Conservation (phyloP, 345 rosid species). For the Isatis tinctoria region DNA sequence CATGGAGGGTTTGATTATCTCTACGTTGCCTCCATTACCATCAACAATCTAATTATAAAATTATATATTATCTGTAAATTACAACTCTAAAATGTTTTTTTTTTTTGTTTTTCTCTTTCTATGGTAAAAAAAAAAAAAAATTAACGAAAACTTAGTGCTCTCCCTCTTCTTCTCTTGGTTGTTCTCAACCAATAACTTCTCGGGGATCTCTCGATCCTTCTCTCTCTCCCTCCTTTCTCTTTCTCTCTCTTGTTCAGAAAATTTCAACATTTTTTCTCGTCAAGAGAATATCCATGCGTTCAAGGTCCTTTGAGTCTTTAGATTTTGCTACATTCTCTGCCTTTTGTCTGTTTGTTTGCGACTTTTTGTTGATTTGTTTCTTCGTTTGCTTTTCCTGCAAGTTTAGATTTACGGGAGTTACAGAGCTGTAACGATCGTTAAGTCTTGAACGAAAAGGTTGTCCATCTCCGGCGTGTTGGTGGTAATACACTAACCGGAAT, state of each 20-base stretch:
- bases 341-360: neutral
- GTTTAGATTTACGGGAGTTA: conserved; percentile 17
- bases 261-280: conserved; percentile 8
- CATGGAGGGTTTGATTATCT: conserved; percentile 23
- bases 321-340: neutral
- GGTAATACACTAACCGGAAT: conserved; percentile 18
- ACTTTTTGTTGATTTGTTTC: neutral
- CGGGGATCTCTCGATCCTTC: conserved; percentile 7
- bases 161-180: conserved; percentile 36
- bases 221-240: conserved; percentile 2
- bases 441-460: conserved; percentile 22
- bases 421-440: conserved; percentile 10
- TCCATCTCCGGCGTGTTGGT: conserved; percentile 32
- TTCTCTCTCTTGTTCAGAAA: conserved; percentile 4
- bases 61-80: conserved; percentile 20
- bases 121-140: neutral
- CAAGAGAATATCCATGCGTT: conserved; percentile 23
- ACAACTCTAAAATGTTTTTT: neutral
- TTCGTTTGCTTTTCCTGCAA: conserved; percentile 7
- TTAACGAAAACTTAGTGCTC: conserved; percentile 30
- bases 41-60: conserved; percentile 19
- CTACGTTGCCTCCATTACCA: conserved; percentile 36
- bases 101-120: neutral
- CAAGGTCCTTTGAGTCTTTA: conserved; percentile 21
- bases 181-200: conserved; percentile 22